These are phyloP conservation scores for Populus deltoides DNA, from an alignment of 345 rosid species.

Conservation along the genomic window DNA sequence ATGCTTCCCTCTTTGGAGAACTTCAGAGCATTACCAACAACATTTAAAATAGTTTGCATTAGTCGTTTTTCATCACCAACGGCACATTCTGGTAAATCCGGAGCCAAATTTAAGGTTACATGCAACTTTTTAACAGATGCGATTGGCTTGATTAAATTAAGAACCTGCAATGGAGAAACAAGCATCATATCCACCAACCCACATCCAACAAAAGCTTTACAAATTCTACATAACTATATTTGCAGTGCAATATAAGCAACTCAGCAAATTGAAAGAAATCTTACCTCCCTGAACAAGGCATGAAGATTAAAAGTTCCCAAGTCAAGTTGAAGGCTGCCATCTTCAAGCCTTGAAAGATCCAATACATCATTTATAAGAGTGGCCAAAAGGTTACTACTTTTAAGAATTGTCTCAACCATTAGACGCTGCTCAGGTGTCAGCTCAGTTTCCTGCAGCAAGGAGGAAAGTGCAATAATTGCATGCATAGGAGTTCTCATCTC, in stretches of 20 bases:
- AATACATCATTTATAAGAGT: constrained; percentile 93
- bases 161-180: constrained; percentile 53
- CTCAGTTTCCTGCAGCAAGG: constrained; percentile 95
- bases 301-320: constrained; percentile 66
- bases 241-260: background rate
- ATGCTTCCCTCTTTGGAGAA: constrained; percentile 88
- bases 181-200: constrained; percentile 1
- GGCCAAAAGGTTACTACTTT: constrained; percentile 83
- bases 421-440: constrained; percentile 89
- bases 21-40: constrained; percentile 94
- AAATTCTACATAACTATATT: background rate
- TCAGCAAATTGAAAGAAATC: background rate
- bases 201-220: background rate
- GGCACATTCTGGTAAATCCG: constrained; percentile 83
- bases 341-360: constrained; percentile 97
- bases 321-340: constrained; percentile 96
- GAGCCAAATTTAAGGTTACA: constrained; percentile 65
- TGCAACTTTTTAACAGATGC: constrained; percentile 80
- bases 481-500: constrained; percentile 99
- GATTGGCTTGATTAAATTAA: constrained; percentile 82
- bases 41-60: constrained; percentile 77
- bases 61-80: constrained; percentile 91
- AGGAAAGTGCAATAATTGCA: constrained; percentile 91
- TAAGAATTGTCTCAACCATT: constrained; percentile 95
- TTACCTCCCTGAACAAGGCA: constrained; percentile 72